Evolutionary conservation across 306 rosid genomes (phyloP).

Genomic region (Prunus dulcis): DNA sequence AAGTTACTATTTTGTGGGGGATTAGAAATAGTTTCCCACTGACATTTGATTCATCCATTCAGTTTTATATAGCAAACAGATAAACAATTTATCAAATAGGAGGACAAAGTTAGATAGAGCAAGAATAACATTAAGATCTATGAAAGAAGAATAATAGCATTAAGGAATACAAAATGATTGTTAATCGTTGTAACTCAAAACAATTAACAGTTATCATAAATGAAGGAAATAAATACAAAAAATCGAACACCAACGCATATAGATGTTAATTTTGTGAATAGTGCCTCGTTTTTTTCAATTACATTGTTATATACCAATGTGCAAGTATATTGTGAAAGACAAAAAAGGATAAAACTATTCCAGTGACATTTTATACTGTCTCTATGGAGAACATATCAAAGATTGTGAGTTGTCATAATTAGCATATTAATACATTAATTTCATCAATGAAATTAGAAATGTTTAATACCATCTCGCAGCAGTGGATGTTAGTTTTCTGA

Average conservation of each 20-base stretch:
- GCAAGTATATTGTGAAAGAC: not conserved
- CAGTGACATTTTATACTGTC: not conserved
- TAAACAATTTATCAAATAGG: not conserved
- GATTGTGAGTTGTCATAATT: not conserved
- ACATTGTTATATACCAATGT: not conserved
- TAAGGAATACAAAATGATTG: not conserved
- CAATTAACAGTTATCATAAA: not conserved
- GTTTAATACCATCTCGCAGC: not conserved
- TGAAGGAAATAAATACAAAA: not conserved
- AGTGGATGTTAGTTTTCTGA: not conserved
- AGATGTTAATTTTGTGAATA: not conserved
- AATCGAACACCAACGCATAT: not conserved
- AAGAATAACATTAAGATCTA: not conserved
- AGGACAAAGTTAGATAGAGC: not conserved
- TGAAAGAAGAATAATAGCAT: not conserved
- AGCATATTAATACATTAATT: not conserved
- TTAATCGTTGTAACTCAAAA: not conserved
- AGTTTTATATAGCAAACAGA: not conserved
- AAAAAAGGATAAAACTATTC: not conserved
- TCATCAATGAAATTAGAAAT: not conserved
- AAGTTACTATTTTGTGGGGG: not conserved
- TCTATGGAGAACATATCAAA: not conserved
- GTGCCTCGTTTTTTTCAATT: not conserved
- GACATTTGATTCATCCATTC: too few relatives aligned
- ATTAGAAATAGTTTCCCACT: too few relatives aligned